Evolutionary conservation across 345 rosid genomes (phyloP), one percentile per base, ranked within the genome.

Genomic region (Gynandropsis gynandra): DNA sequence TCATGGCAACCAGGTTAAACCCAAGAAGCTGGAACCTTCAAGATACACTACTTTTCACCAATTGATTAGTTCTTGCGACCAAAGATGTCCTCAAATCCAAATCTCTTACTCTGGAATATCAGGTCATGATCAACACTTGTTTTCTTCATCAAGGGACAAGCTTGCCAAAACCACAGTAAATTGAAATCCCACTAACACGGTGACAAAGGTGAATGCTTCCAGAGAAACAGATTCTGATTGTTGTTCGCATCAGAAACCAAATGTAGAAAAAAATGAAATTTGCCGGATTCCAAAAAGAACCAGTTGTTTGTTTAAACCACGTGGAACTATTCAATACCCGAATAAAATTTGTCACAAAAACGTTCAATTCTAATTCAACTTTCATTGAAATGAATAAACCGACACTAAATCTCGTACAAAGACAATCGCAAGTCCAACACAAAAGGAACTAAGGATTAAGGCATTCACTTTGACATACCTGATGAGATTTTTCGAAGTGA

Each of bases 401-500:
- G n/a, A n/a, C n/a, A n/a, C n/a, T n/a, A n/a, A n/a, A n/a, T n/a
- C n/a, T n/a, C n/a, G n/a, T n/a, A n/a, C n/a, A n/a, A n/a, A n/a
- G n/a, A n/a, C n/a, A n/a, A n/a, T n/a, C n/a, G n/a, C n/a, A n/a
- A n/a, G n/a, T n/a, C n/a, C n/a, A n/a, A n/a, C n/a, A n/a, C n/a
- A n/a, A n/a, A n/a, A n/a, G n/a, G n/a, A n/a, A n/a, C n/a, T n/a
- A n/a, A n/a, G n/a, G n/a, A n/a, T n/a, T n/a, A n/a, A n/a, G n/a
- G n/a, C n/a, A n/a, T n/a, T n/a, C n/a, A 24, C 29, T 24, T 24
- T 5, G 35, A 32, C 8, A 9, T 54, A 82, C 97, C 97, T 88
- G 70, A 85, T 89, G 50, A 92, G 95, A 77, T 87, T 90, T 74
- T 90, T 90, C 15, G 98, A 90, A 54, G 96, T 90, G 34, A 90